Evolutionary conservation across 2,329 filamentous ascomycete species (phyloP).

Genomic region (Orbilia blumenaviensis): DNA sequence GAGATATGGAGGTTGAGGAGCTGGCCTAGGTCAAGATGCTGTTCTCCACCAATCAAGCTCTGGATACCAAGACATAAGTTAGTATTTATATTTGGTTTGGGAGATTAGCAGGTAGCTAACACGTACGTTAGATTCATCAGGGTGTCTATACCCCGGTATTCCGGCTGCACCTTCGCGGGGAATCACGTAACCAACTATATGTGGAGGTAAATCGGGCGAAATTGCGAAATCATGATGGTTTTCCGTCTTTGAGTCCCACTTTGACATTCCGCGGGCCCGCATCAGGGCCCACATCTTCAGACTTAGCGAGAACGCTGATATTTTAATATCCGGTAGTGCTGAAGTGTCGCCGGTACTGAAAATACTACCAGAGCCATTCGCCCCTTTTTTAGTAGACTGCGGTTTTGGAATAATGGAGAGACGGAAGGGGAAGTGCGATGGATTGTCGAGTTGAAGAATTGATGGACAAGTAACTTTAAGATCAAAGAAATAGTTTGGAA

Average conservation of each 20-base stretch:
- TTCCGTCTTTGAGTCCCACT: conserved; percentile 15
- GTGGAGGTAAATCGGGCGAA: conserved; percentile 20
- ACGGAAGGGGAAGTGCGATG: conserved; percentile 22
- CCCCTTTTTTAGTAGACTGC: neutral
- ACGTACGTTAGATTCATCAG: conserved; percentile 43
- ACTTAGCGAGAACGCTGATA: conserved; percentile 15
- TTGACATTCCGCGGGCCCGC: conserved; percentile 24
- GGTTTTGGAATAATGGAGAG: conserved; percentile 33
- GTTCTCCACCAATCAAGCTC: conserved; percentile 2
- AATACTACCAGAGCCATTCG: neutral
- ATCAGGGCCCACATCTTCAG: conserved; percentile 41
- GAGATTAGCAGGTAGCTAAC: neutral
- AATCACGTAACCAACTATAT: conserved; percentile 47
- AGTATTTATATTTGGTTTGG: neutral
- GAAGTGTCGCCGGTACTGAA: neutral
- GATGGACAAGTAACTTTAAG: conserved; percentile 14
- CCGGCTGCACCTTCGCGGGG: conserved; percentile 10
- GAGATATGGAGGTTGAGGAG: conserved; percentile 43
- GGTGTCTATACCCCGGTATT: neutral
- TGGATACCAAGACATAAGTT: neutral
- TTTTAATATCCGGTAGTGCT: conserved; percentile 32
- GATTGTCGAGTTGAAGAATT: conserved; percentile 39
- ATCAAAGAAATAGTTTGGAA: conserved; percentile 46
- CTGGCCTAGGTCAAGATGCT: conserved; percentile 37
- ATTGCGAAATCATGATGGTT: conserved; percentile 39